Evolutionary conservation across 108 stramenopile species (phyloP).

Genomic region (Nitzschia sp.): DNA sequence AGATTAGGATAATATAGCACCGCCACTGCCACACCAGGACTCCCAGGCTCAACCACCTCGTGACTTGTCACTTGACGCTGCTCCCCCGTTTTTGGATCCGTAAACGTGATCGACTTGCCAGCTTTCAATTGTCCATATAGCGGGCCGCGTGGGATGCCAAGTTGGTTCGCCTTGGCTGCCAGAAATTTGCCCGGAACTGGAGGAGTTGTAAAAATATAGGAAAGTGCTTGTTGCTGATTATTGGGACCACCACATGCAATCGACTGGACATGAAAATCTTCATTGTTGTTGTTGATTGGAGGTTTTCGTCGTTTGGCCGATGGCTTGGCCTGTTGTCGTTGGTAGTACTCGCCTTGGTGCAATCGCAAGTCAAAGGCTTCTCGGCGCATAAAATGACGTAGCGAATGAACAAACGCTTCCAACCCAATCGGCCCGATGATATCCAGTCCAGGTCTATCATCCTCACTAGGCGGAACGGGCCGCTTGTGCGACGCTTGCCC

Average conservation of each 20-base stretch:
- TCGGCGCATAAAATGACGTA: conserved; percentile 83
- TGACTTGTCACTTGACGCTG: conserved; percentile 47
- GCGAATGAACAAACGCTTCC: conserved; percentile 59
- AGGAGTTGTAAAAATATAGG: conserved; percentile 72
- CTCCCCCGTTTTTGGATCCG: conserved; percentile 10
- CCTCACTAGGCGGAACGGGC: background rate
- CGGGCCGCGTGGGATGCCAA: conserved; percentile 85
- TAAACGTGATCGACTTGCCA: conserved; percentile 82
- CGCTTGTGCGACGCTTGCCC: background rate
- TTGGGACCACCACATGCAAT: conserved; percentile 1
- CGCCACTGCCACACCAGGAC: conserved; percentile 62
- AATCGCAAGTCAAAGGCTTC: conserved; percentile 67
- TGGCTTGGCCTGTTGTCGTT: conserved; percentile 38
- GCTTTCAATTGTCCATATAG: conserved; percentile 78
- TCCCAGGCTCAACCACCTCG: conserved; percentile 67
- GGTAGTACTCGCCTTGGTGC: conserved; percentile 57
- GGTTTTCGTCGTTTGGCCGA: conserved; percentile 16
- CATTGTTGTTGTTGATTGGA: conserved; percentile 23
- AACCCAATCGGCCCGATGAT: conserved; percentile 75
- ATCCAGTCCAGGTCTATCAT: conserved; percentile 42
- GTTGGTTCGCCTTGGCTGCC: conserved; percentile 58
- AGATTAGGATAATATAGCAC: conserved; percentile 61
- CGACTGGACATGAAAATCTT: conserved; percentile 28
- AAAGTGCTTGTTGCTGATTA: conserved; percentile 36
- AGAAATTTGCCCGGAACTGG: conserved; percentile 80